Evolutionary conservation across 1,284 basidiomycete species (phyloP), one percentile per base, ranked within the genome.

Genomic region (Bjerkandera adusta): DNA sequence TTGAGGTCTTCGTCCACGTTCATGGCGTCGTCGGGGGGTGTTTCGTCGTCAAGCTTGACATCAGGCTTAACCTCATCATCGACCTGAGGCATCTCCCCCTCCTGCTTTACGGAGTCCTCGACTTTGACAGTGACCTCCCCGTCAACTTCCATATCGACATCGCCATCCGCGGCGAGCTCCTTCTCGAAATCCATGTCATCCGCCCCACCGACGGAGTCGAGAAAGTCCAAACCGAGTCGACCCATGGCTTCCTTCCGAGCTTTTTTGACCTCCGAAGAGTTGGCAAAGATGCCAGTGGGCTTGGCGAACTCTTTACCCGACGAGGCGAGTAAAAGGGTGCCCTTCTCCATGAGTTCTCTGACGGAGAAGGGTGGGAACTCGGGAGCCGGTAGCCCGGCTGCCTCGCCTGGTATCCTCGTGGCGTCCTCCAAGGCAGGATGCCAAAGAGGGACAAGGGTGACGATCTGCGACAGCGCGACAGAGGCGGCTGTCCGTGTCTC

Each of bases 401-500:
- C 49, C 12, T 60, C 58, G 42, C 48, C 53, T n/a, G 53, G 49
- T 13, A 53, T 53, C 26, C 57, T 59, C 2, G 55, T 44, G 12
- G 67, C 53, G 16, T 57, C 62, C 43, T 69, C 66, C 11, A 71
- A 55, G 40, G 61, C 67, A 13, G 91, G 89, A 53, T 75, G 72
- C 93, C 93, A 96, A 13, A 90, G 68, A 1, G 92, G 92, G 5
- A 91, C 85, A 13, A 90, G 78, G 10, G 83, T 75, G 59, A 89
- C 93, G 53, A 96, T 92, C 54, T 91, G 85, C 0, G 89, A 92
- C 41, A 96, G 75, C 1, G 93, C 90, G 44, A 81, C 79, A 1
- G 90, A 89, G 3, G 92, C 90, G 1, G 93, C 89, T 1, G 82
- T 80, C 45, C 92, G 81, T 1, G 93, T 93, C 53, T 97, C 92